Evolutionary conservation across 1,284 basidiomycete species (phyloP), one percentile per base, ranked within the genome.

Genomic region (Cryptococcus sp.): DNA sequence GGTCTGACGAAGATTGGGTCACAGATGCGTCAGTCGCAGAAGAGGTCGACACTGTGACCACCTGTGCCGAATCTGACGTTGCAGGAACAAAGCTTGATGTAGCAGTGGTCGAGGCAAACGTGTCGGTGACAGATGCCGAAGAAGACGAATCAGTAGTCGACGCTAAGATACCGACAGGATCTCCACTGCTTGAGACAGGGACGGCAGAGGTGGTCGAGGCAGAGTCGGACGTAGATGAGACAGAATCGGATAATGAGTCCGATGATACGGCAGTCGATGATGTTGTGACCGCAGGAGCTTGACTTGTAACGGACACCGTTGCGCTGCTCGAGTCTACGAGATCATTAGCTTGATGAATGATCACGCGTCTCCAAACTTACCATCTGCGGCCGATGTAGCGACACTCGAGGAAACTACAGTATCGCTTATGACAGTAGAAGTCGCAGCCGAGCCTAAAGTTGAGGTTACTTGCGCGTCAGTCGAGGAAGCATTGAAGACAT

Each of bases 401-500:
- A 47, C 54, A 29, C 39, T 25, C 2, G 40, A 8, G 3, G 43
- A 23, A 4, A 45, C 43, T 5, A 37, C 44, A n/a, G 37, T 29
- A 13, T 37, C 46, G 39, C 20, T 55, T 23, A 26, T 22, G 34
- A 47, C 40, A 20, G 50, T 46, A 15, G 50, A 44, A 44, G 5
- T 10, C 13, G 49, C n/a, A 17, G 47, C 45, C 25, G 50, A 55
- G 20, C 53, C 54, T 56, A 38, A 6, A 29, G 39, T 43, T 34
- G 54, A 40, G 48, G 25, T 34, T 34, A 34, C 17, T 52, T 37
- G 29, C 19, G 40, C 50, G 45, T 54, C 39, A 53, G 50, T 44
- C 8, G 41, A 44, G 11, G 41, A 44, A 19, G 15, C n/a, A 1
- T 7, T 44, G 41, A 44, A 44, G 3, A 19, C 8, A n/a, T 22